phyloP scores from a whole-genome alignment of 108 stramenopile species.

The Parietichytrium sp. region DNA sequence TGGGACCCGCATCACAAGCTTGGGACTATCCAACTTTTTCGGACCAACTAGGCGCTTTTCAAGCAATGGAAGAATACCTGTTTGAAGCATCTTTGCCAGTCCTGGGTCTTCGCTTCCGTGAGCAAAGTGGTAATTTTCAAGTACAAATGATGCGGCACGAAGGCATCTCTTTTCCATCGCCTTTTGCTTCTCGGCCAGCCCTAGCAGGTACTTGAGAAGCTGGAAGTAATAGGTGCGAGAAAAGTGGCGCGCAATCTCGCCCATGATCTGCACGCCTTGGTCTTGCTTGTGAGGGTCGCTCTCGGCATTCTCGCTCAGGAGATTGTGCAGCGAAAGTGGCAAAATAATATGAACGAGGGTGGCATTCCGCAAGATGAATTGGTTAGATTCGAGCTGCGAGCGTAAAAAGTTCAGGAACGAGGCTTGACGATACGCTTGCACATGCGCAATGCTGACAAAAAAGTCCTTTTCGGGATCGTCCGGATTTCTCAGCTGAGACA shows the following conservation, averaged over 20 bases:
- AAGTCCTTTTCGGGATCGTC: constrained; percentile 18
- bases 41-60: not conserved
- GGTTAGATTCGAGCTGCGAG: not conserved
- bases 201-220: not conserved
- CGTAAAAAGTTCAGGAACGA: not conserved
- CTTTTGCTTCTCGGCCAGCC: not conserved
- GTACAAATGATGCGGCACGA: not conserved
- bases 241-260: constrained; percentile 31
- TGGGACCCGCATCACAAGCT: not conserved
- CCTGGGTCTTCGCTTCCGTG: not conserved
- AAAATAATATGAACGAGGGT: not conserved
- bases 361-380: not conserved
- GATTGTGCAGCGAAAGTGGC: not conserved
- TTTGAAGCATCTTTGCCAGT: not conserved
- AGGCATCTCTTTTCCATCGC: not conserved
- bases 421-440: constrained; percentile 18
- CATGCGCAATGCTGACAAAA: constrained; percentile 11
- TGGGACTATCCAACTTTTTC: not conserved
- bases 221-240: not conserved
- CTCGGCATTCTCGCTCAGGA: not conserved
- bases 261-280: not conserved
- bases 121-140: constrained; percentile 14
- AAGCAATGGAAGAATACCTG: not conserved
- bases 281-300: not conserved
- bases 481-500: not conserved